Conservation (phyloP, 179 eudicot genomes). For the Beta macrorhiza region DNA sequence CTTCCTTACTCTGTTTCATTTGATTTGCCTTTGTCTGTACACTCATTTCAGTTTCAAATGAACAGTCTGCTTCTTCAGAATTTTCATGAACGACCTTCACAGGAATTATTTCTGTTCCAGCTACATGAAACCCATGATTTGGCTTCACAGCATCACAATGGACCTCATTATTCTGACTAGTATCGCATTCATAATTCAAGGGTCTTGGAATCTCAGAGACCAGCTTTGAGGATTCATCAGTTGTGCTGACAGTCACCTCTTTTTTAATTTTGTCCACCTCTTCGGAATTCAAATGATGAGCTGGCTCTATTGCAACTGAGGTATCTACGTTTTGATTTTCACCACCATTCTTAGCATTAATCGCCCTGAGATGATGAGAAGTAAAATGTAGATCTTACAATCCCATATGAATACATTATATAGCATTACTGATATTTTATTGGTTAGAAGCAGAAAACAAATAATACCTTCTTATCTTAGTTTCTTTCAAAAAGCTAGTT, state of each 20-base stretch:
- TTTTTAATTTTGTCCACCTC: slow-evolving; percentile 15
- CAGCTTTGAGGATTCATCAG: slow-evolving; percentile 37
- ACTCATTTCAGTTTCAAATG: slow-evolving; percentile 28
- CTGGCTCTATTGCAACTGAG: slow-evolving; percentile 21
- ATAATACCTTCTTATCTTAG: slow-evolving; percentile 27
- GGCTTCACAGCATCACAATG: slow-evolving; percentile 14
- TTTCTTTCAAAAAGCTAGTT: slow-evolving; percentile 14
- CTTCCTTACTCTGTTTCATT: slow-evolving; percentile 42
- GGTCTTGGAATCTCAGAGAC: slow-evolving; percentile 33
- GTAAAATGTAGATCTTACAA: background rate
- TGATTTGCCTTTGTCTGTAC: slow-evolving; percentile 24
- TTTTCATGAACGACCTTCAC: slow-evolving; percentile 31
- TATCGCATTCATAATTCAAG: slow-evolving; percentile 34
- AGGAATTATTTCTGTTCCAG: slow-evolving; percentile 29
- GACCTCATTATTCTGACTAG: slow-evolving; percentile 23
- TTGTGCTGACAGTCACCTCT: slow-evolving; percentile 22
- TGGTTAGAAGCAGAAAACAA: background rate
- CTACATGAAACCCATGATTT: slow-evolving; percentile 11
- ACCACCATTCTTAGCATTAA: slow-evolving; percentile 30
- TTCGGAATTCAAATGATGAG: slow-evolving; percentile 14
- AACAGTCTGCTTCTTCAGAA: slow-evolving; percentile 27
- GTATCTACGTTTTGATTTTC: slow-evolving; percentile 24
- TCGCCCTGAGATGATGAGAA: slow-evolving; percentile 20
- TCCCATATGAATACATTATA: background rate
- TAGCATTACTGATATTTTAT: background rate